Base-by-base conservation (phyloP, 2,329 filamentous ascomycete species). In the Xylariaceae sp. region DNA sequence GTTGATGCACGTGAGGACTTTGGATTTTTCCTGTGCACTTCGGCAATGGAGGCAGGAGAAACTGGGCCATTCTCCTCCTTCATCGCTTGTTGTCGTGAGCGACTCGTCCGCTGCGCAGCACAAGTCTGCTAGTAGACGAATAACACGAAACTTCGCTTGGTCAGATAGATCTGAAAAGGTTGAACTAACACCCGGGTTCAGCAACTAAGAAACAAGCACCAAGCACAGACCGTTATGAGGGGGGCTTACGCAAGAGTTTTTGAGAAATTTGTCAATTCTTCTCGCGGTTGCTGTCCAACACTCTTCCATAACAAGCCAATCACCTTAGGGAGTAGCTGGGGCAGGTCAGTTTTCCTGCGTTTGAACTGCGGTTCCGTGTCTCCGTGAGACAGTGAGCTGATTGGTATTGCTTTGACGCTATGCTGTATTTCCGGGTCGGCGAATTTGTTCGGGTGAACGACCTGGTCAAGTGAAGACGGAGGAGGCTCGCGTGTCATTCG, bases 121-220 rank as follows among this genome's bases (percentile, higher is more conserved):
- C 33, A 78, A 57, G 34, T 68, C 69, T 3, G 78, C 75, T 11
- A 88, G 54, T 9, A 71, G 56, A 26, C 76, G 64, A 28, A 85
- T 62, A 7, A 70, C 60, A 23, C 67, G 65, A 48, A 71, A 76
- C 52, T 76, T 72, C 16, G 70, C 62, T 6, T 61, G 43, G 42
- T 78, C 72, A 12, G 66, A 50, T 4, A 78, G 58, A 11, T 59
- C 54, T 9, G 65, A 51, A 52, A 79, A 79, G 15, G 54, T 50
- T 16, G 53, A 49, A 24, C 65, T 70, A 15, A 9, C 54, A 42
- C 54, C 41, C n/a, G n/a, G n/a, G n/a, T n/a, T n/a, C n/a, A n/a
- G n/a, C n/a, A n/a, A n/a, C n/a, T n/a, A n/a, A n/a, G n/a, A n/a
- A n/a, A n/a, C n/a, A n/a, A n/a, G n/a, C n/a, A n/a, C n/a, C n/a